phyloP scores from a whole-genome alignment of 2,329 filamentous ascomycete species.

The Paecilomyces fulvus region DNA sequence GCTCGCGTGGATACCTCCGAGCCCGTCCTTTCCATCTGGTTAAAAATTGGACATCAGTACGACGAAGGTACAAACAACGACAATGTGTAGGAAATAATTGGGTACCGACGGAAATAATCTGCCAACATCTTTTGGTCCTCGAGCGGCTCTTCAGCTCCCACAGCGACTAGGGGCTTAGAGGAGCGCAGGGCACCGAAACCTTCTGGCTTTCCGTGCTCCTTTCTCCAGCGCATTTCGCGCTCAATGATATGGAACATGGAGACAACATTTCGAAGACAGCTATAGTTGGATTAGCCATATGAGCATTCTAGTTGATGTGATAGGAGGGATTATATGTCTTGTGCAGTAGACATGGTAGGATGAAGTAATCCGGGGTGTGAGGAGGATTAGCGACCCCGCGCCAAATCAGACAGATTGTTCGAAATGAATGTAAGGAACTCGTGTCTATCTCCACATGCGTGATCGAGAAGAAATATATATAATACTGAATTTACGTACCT shows the following conservation, averaged over 20 bases:
- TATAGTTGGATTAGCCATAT: conserved; percentile 24
- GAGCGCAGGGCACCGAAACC: conserved; percentile 66
- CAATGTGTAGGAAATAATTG: background rate
- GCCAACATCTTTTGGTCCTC: conserved; percentile 73
- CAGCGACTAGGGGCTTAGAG: conserved; percentile 72
- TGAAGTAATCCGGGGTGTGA: too few species aligned
- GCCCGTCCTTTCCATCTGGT: conserved; percentile 64
- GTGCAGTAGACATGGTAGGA: too few species aligned
- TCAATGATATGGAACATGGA: conserved; percentile 88
- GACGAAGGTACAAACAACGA: background rate
- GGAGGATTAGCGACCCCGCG: background rate
- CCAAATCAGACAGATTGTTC: conserved; percentile 2
- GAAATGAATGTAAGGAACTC: background rate
- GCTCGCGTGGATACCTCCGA: conserved; percentile 61
- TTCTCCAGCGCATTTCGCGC: conserved; percentile 78
- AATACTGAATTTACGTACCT: conserved; percentile 45
- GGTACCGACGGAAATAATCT: conserved; percentile 73
- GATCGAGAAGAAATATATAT: background rate
- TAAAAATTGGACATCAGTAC: background rate
- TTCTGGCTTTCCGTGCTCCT: conserved; percentile 54
- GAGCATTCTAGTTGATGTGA: background rate
- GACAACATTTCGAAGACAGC: conserved; percentile 80
- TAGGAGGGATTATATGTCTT: too few species aligned
- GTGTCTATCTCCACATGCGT: background rate
- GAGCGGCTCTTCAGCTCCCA: conserved; percentile 78